phyloP scores from a whole-genome alignment of 2,329 filamentous ascomycete genomes.

The Phyllosticta citrichinensis region DNA sequence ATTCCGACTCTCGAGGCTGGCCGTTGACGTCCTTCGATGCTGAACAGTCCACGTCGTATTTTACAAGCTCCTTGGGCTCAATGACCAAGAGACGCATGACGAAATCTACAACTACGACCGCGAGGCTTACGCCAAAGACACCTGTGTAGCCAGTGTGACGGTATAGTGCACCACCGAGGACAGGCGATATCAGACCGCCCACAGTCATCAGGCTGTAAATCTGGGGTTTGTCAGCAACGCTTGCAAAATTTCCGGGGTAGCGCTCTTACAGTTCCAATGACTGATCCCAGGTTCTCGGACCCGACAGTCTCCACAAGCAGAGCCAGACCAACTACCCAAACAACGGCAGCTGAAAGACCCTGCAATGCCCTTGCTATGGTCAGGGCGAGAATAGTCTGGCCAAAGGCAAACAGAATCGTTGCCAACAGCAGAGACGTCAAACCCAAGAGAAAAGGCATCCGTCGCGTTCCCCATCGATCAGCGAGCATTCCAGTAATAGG shows the following conservation, averaged over 20 bases:
- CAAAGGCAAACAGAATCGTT: conserved; percentile 46
- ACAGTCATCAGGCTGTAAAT: conserved; percentile 51
- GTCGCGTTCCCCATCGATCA: conserved; percentile 42
- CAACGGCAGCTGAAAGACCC: conserved; percentile 47
- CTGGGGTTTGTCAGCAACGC: conserved; percentile 14
- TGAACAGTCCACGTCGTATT: conserved; percentile 14
- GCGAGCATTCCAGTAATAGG: conserved; percentile 46
- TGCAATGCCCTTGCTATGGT: conserved; percentile 46
- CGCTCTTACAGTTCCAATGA: conserved; percentile 44
- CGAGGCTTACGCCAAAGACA: conserved; percentile 48
- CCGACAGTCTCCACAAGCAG: conserved; percentile 51
- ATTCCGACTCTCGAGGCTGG: conserved; percentile 5
- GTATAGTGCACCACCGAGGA: conserved; percentile 52
- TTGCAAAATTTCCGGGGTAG: neutral
- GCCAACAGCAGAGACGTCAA: conserved; percentile 43
- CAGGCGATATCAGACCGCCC: conserved; percentile 46
- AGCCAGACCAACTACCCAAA: conserved; percentile 51
- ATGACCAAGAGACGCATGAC: conserved; percentile 50
- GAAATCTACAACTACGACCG: conserved; percentile 48
- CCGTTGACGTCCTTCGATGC: conserved; percentile 8
- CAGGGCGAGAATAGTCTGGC: conserved; percentile 38
- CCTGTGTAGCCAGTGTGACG: conserved; percentile 47
- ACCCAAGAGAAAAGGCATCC: conserved; percentile 48
- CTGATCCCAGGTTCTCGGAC: conserved; percentile 47
- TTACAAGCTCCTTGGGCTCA: conserved; percentile 50